Evolutionary conservation across 2,329 filamentous ascomycete genomes (phyloP).

Genomic region (Claviceps sp.): DNA sequence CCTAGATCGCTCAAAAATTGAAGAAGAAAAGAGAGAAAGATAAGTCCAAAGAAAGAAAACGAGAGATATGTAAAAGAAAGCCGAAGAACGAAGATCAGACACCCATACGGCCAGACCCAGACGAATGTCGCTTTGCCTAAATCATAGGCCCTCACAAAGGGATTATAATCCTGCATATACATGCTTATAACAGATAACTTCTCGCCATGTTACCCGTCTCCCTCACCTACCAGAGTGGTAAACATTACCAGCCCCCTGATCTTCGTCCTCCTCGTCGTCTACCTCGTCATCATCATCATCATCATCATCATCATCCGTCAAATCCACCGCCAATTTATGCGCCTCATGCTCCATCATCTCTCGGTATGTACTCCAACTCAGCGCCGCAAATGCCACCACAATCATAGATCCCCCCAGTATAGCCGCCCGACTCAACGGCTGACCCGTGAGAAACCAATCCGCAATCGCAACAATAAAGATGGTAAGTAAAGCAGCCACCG

Average conservation of each 20-base stretch:
- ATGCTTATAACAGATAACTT: too few relatives aligned
- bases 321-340: slow-evolving; percentile 36
- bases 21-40: too few relatives aligned
- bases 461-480: slow-evolving; percentile 93
- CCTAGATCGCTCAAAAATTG: too few relatives aligned
- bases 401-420: slow-evolving; percentile 77
- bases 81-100: too few relatives aligned
- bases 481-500: slow-evolving; percentile 82
- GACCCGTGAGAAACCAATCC: slow-evolving; percentile 75
- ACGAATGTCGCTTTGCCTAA: too few relatives aligned
- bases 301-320: slow-evolving; percentile 35
- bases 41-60: too few relatives aligned
- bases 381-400: slow-evolving; percentile 70
- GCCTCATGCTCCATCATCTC: slow-evolving; percentile 80
- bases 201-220: neutral
- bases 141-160: too few relatives aligned
- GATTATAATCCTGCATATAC: too few relatives aligned
- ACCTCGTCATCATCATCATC: slow-evolving; percentile 26
- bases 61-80: too few relatives aligned
- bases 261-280: neutral
- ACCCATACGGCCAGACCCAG: too few relatives aligned
- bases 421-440: slow-evolving; percentile 60
- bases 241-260: neutral
- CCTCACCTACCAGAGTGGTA: neutral
- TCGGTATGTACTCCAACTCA: slow-evolving; percentile 83